These are phyloP conservation scores for Grifola frondosa DNA, from an alignment of 1,284 basidiomycete genomes.

Conservation along the genomic window DNA sequence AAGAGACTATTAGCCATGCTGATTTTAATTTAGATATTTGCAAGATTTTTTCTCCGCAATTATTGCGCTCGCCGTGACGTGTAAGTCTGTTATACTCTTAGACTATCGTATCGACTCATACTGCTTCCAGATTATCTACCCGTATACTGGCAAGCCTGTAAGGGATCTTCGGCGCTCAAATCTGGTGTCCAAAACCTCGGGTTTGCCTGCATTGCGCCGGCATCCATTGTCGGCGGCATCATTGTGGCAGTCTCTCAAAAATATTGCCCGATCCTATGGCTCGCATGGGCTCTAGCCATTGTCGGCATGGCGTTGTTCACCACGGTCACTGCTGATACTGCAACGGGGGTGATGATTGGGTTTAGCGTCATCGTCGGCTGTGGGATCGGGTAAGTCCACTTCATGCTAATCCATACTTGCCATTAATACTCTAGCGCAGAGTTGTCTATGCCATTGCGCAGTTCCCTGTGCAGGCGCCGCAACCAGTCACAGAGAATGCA, in stretches of 20 bases:
- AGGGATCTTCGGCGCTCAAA: constrained; percentile 39
- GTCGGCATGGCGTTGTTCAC: constrained; percentile 38
- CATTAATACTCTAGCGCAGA: too few relatives aligned
- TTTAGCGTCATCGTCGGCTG: too few relatives aligned
- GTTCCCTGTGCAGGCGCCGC: constrained; percentile 36
- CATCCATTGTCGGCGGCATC: constrained; percentile 30
- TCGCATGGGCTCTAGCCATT: constrained; percentile 40
- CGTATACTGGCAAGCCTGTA: constrained; percentile 48
- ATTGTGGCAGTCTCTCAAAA: constrained; percentile 27
- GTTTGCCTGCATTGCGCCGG: constrained; percentile 25
- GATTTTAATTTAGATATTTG: constrained; percentile 17
- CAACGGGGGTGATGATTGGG: too few relatives aligned
- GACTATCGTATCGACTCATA: background rate
- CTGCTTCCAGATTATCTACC: constrained; percentile 20
- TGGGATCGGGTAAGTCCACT: too few relatives aligned
- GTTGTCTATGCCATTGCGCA: too few relatives aligned
- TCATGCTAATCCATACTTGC: too few relatives aligned
- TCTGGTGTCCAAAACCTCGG: constrained; percentile 44
- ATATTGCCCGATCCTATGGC: constrained; percentile 37
- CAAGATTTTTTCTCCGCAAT: constrained; percentile 19
- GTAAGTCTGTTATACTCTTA: constrained; percentile 1
- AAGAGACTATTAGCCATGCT: background rate
- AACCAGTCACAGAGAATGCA: constrained; percentile 28
- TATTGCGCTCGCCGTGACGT: constrained; percentile 4
- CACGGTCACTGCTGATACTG: constrained; percentile 11